These are phyloP conservation scores for Nannochloropsis granulata DNA, from an alignment of 108 stramenopile genomes.

Conservation along the genomic window DNA sequence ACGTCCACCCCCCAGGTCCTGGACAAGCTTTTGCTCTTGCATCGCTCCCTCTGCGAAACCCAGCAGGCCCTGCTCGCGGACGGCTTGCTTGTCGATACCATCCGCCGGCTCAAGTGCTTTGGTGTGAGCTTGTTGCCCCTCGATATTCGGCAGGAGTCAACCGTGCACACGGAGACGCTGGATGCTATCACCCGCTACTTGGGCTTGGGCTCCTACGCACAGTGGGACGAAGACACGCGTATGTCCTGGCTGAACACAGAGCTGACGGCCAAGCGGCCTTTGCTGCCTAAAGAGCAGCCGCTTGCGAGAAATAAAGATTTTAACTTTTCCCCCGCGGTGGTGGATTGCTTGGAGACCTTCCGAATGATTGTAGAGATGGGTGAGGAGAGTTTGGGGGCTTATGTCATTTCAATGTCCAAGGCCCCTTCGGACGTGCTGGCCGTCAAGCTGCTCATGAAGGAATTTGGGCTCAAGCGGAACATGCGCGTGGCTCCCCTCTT, in stretches of 20 bases:
- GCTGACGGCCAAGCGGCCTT: conserved; percentile 62
- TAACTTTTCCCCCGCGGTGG: not conserved
- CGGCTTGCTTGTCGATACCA: conserved; percentile 74
- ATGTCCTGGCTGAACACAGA: conserved; percentile 66
- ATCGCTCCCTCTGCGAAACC: conserved; percentile 57
- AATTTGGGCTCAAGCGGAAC: conserved; percentile 61
- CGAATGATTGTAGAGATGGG: conserved; percentile 53
- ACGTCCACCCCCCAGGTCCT: conserved; percentile 46
- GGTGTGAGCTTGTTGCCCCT: conserved; percentile 77
- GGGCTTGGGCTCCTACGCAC: conserved; percentile 67
- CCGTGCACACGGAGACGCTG: conserved; percentile 66
- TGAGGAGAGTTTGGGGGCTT: conserved; percentile 71
- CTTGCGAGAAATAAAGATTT: not conserved
- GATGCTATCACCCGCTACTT: conserved; percentile 80
- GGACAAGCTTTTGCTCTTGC: conserved; percentile 58
- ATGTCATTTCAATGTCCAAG: conserved; percentile 82
- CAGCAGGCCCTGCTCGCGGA: conserved; percentile 71
- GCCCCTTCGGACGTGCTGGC: conserved; percentile 84
- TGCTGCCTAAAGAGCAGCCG: conserved; percentile 48
- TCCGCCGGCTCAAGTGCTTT: conserved; percentile 69
- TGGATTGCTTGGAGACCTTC: conserved; percentile 54
- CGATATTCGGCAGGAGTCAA: conserved; percentile 88
- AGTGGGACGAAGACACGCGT: conserved; percentile 73
- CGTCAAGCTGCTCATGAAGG: conserved; percentile 75
- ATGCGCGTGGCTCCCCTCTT: conserved; percentile 93